Base-by-base conservation (phyloP, 2,329 filamentous ascomycete genomes). In the Talaromyces atroroseus region DNA sequence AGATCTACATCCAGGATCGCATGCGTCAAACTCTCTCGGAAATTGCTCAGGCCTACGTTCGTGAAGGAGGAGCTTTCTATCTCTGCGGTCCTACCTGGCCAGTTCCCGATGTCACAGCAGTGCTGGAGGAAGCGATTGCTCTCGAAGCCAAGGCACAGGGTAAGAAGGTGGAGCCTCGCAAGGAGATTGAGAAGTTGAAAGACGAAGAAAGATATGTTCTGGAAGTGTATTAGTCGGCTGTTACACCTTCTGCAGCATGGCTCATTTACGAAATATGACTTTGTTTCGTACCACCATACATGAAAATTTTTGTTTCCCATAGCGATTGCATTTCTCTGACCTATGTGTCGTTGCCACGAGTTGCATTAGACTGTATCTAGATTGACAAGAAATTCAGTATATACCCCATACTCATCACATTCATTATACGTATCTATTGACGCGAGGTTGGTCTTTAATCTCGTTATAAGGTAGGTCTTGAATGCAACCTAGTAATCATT, bases 1-100 rank as follows among this genome's bases (percentile, higher is more conserved):
- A 99, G 85, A 96, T 99, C 63, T 99, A 99, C 76, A 99, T 99
- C 69, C 94, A 99, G 79, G 94, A 99, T 72, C 85, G 92, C 63
- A 99, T 99, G 94, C 82, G 94, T 57, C 82, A 97, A 82, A 90
- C 87, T 0, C 76, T 97, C 58, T 76, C 79, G 46, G 86, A 94
- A 60, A 95, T 99, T 61, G 82, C 90, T 58, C 79, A 91, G 74
- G 88, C 91, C 0, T 97, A 97, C 73, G 84, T 96, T 62, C 79
- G 86, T 67, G 84, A 96, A 63, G 87, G 94, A 65, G 94, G 94
- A 56, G 87, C 88, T 34, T 99, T 99, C 78, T 99, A 99, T 76
- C 86, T 99, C 18, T 99, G 94, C 71, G 94, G 94, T 46, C 94
- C 94, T 29, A 99, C 94, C 1, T 99, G 94, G 94, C 94, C 94